Percentiles rank a stretch among this genome's conserved stretches.
These are phyloP conservation scores for Cytospora leucostoma DNA, from an alignment of 2,329 filamentous ascomycete genomes.

Conservation along the genomic window DNA sequence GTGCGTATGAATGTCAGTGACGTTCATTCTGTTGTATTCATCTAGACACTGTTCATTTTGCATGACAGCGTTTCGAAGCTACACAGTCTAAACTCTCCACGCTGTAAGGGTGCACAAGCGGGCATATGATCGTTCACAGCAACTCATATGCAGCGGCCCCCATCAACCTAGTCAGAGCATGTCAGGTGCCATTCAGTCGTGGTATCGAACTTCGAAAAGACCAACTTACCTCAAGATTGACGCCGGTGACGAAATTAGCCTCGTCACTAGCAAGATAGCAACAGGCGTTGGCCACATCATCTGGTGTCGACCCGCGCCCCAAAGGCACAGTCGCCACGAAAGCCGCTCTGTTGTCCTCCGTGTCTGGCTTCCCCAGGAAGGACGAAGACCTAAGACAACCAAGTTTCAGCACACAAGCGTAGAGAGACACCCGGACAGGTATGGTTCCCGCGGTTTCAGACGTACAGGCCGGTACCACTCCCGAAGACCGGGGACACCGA, in stretches of 20 bases:
- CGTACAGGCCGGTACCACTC: conserved; percentile 59
- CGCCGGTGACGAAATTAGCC: conserved; percentile 69
- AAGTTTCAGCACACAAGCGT: background rate
- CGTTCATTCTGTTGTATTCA: no score
- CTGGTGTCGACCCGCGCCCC: conserved; percentile 56
- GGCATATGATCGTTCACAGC: background rate
- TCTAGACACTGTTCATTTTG: no score
- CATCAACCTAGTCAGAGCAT: conserved; percentile 2
- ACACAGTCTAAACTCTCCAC: background rate
- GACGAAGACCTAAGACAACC: background rate
- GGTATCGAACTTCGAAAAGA: background rate
- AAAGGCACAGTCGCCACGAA: conserved; percentile 58
- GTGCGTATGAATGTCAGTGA: no score
- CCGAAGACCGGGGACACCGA: conserved; percentile 69
- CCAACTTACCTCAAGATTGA: conserved; percentile 61
- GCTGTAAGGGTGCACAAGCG: background rate
- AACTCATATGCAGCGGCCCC: conserved; percentile 5
- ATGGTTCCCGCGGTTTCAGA: background rate
- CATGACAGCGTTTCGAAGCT: no score
- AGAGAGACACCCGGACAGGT: background rate
- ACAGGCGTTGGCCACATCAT: conserved; percentile 71
- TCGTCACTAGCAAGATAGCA: conserved; percentile 73
- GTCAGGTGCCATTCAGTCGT: background rate
- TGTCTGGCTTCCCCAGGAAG: conserved; percentile 64
- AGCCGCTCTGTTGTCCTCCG: conserved; percentile 58